Evolutionary conservation across 2,329 filamentous ascomycete species (phyloP), one percentile per base, ranked within the genome.

Genomic region (Grosmannia penicillata): DNA sequence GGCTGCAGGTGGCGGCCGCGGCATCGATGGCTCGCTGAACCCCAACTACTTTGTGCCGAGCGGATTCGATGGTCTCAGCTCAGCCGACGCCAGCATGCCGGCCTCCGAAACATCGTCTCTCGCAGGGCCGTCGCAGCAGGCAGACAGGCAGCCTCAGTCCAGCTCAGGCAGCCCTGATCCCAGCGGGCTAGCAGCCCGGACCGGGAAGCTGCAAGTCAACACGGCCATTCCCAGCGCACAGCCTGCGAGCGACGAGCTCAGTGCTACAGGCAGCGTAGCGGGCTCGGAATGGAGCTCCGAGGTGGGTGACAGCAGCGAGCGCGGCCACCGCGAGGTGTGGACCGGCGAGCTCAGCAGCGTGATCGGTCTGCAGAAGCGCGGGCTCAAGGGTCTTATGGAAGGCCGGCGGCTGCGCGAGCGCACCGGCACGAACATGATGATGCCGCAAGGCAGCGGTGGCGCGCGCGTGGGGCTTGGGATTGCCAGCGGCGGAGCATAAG

Each of bases 361-460:
- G 3, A 93, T 98, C 48, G 91, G 91, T 0, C 56, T 98, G 46
- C 91, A 98, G 64, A 98, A 98, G 64, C 71, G 91, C 38, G 91
- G 91, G 0, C 58, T 98, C 26, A 70, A 89, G 42, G 91, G 91
- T 0, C 58, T 98, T 48, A 96, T 98, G 91, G 91, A 96, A 57
- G 89, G 89, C 4, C 67, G 89, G 32, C 70, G 89, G 43, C 77
- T 95, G 65, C 68, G 87, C 32, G 85, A 93, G 56, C 66, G 84
- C 46, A 68, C 65, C 4, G 68, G 67, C 9, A 69, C 65, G 18
- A 48, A 44, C 27, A 38, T 36, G 7, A 40, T 43, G 36, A 22
- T 31, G 24, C 11, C 18, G n/a, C n/a, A n/a, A n/a, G n/a, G n/a
- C n/a, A n/a, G n/a, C 4, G 21, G 32, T 10, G 26, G 18, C 36